Percentiles rank a stretch among this genome's conserved stretches.
phyloP scores from a whole-genome alignment of 2,329 filamentous ascomycete genomes.

The Colletotrichum eleusines region DNA sequence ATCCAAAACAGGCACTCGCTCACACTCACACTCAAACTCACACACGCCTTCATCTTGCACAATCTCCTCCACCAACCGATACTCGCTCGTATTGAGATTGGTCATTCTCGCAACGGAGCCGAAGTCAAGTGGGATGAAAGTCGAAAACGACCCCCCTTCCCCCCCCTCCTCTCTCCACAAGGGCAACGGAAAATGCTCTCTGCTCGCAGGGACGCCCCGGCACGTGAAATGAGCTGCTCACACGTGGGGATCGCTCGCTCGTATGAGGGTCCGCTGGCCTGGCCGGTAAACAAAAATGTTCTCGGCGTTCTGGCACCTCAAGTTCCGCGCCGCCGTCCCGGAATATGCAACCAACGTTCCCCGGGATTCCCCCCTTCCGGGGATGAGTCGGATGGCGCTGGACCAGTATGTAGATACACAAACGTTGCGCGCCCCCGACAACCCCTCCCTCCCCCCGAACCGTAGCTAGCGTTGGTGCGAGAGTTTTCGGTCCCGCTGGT shows the following conservation, averaged over 20 bases:
- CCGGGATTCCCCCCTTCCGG: constrained; percentile 9
- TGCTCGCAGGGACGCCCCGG: constrained; percentile 22
- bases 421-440: background rate
- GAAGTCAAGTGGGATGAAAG: background rate
- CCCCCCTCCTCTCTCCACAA: background rate
- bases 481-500: background rate
- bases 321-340: constrained; percentile 32
- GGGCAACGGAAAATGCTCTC: constrained; percentile 5
- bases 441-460: background rate
- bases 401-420: background rate
- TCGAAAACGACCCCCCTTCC: background rate
- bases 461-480: background rate
- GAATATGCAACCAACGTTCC: constrained; percentile 32
- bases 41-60: background rate
- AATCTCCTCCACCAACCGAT: background rate
- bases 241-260: constrained; percentile 18
- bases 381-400: background rate
- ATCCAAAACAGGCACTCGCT: background rate
- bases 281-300: constrained; percentile 8
- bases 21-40: too few relatives aligned
- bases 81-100: background rate
- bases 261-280: constrained; percentile 1
- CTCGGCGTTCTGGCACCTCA: constrained; percentile 16
- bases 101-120: background rate
- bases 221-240: constrained; percentile 36